Evolutionary conservation across 345 rosid species (phyloP).

Genomic region (Eucalyptus sp.): DNA sequence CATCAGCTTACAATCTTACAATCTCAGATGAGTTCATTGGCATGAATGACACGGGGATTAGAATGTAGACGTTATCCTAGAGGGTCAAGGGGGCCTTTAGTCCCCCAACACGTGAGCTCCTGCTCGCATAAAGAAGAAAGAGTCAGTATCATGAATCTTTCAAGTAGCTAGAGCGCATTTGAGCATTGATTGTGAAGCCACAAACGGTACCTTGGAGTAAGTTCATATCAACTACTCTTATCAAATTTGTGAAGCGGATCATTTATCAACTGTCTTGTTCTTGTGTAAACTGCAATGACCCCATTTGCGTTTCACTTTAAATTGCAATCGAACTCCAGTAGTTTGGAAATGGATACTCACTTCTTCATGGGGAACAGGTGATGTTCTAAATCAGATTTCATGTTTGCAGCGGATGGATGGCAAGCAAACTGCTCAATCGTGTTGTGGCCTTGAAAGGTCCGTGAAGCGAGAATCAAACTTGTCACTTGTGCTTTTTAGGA

Average conservation of each 20-base stretch:
- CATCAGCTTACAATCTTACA: background rate
- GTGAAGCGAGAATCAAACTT: background rate
- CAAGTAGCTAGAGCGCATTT: background rate
- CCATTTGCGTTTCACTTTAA: background rate
- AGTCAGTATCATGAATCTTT: background rate
- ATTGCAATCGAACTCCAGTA: background rate
- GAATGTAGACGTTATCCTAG: background rate
- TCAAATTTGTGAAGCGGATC: background rate
- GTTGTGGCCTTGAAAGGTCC: background rate
- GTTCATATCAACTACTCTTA: background rate
- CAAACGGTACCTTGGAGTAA: background rate
- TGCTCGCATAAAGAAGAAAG: background rate
- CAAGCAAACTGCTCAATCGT: background rate
- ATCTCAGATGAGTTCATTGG: background rate
- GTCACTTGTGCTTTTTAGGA: background rate
- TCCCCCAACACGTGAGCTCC: background rate
- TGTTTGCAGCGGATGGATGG: background rate
- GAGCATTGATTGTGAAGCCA: background rate
- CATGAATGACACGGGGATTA: background rate
- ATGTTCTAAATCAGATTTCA: background rate
- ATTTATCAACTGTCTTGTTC: background rate
- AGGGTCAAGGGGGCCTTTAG: background rate
- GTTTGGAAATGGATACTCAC: background rate
- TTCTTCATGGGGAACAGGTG: background rate
- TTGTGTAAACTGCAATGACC: background rate